Evolutionary conservation across 1,139 yeast genomes (phyloP).

Genomic region (Kluyveromyces marxianus): DNA sequence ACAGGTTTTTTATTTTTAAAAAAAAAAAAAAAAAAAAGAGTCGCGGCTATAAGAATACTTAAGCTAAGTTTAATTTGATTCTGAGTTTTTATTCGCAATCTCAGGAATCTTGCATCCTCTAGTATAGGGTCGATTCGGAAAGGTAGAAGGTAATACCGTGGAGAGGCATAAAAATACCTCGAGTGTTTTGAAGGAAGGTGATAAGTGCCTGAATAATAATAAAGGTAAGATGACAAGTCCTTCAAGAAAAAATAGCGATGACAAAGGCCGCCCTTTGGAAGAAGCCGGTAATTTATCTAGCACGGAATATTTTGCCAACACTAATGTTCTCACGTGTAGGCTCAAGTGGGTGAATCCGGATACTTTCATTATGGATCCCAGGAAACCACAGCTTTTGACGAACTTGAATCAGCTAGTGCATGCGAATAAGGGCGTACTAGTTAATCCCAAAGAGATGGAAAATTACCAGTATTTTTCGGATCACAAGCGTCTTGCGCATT

Average conservation of each 20-base stretch:
- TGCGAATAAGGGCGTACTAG: slow-evolving; percentile 16
- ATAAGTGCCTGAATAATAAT: no score
- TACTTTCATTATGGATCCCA: slow-evolving; percentile 6
- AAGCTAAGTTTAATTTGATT: no score
- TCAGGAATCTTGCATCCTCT: no score
- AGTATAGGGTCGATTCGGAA: no score
- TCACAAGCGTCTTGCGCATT: slow-evolving; percentile 15
- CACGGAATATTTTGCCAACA: slow-evolving; percentile 25
- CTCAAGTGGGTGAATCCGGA: slow-evolving; percentile 16
- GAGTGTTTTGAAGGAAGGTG: no score
- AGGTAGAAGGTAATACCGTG: no score
- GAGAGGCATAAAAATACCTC: no score
- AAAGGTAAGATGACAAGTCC: not conserved
- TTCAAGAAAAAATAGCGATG: not conserved
- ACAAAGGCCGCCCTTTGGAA: not conserved
- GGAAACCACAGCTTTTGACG: slow-evolving; percentile 8
- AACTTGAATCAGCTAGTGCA: slow-evolving; percentile 12
- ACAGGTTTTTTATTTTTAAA: no score
- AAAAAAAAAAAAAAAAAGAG: no score
- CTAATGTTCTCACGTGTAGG: slow-evolving; percentile 23
- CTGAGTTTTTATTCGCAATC: no score
- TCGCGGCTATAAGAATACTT: no score
- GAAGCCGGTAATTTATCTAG: not conserved
- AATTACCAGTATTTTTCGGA: slow-evolving; percentile 26
- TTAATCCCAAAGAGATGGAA: slow-evolving; percentile 22